A percentile compares a stretch with the other conserved stretches of the same genome.
phyloP scores from a whole-genome alignment of 768 basidiomycete species.

The Crassisporium funariophilum region DNA sequence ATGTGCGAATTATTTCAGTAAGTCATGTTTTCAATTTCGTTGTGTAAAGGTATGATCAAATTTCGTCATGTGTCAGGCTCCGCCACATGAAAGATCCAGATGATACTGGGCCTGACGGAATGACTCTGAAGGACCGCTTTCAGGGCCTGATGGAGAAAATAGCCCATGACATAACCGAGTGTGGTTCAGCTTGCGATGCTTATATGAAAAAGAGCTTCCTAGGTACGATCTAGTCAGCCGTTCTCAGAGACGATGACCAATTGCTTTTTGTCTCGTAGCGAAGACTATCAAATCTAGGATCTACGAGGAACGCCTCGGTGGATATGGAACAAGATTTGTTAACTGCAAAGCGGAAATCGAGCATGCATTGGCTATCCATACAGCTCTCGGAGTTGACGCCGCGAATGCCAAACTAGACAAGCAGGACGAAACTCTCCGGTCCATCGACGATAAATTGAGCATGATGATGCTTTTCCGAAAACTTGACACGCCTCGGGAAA shows the following conservation, averaged over 20 bases:
- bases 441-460: slow-evolving; percentile 34
- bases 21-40: no score
- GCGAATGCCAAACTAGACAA: slow-evolving; percentile 33
- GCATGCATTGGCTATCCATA: slow-evolving; percentile 39
- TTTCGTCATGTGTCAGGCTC: slow-evolving; percentile 22
- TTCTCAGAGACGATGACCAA: neutral
- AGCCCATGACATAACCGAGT: slow-evolving; percentile 42
- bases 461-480: slow-evolving; percentile 38
- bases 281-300: slow-evolving; percentile 36
- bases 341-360: slow-evolving; percentile 37
- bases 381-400: slow-evolving; percentile 36
- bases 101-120: slow-evolving; percentile 32
- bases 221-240: slow-evolving; percentile 22
- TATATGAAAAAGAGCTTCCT: slow-evolving; percentile 47
- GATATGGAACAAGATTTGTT: slow-evolving; percentile 33
- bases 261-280: slow-evolving; percentile 22
- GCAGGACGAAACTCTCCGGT: slow-evolving; percentile 17
- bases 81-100: slow-evolving; percentile 27
- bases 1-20: slow-evolving; percentile 49
- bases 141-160: slow-evolving; percentile 29
- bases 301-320: slow-evolving; percentile 41
- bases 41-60: neutral
- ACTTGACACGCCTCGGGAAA: slow-evolving; percentile 41
- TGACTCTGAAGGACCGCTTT: slow-evolving; percentile 31
- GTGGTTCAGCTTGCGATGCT: slow-evolving; percentile 46